A percentile compares a stretch with the other conserved stretches of the same genome.
These are phyloP conservation scores for Terana coerulea DNA, from an alignment of 768 basidiomycete genomes.

Conservation along the genomic window DNA sequence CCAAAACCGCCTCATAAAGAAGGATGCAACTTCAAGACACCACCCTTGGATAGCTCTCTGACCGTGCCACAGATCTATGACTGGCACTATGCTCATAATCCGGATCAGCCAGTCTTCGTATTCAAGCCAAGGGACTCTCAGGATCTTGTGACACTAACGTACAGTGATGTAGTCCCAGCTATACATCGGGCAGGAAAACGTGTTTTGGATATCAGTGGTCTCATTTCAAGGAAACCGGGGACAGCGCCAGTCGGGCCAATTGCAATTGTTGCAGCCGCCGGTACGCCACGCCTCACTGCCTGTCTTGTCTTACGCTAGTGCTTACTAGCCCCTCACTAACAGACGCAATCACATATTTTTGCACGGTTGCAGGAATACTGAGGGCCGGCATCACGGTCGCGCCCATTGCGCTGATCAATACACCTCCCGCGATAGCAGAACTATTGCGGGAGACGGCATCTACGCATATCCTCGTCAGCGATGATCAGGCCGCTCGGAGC, in stretches of 20 bases:
- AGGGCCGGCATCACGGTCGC: conserved; percentile 6
- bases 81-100: conserved; percentile 28
- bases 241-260: background rate
- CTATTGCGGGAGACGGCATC: conserved; percentile 20
- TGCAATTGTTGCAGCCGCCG: background rate
- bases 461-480: conserved; percentile 23
- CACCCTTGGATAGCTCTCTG: conserved; percentile 30
- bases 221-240: background rate
- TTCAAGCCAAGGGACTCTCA: conserved; percentile 18
- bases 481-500: conserved; percentile 21
- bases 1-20: background rate
- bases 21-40: conserved; percentile 27
- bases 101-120: conserved; percentile 31
- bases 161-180: conserved; percentile 21
- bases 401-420: conserved; percentile 20
- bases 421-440: conserved; percentile 23
- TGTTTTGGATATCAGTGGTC: background rate
- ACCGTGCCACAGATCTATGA: conserved; percentile 33
- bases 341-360: conserved; percentile 1
- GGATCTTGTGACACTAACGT: conserved; percentile 20
- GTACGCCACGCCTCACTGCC: background rate
- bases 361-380: background rate
- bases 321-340: background rate
- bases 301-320: background rate
- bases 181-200: conserved; percentile 23